These are phyloP conservation scores for Xerocomellus intermedius DNA, from an alignment of 768 basidiomycete genomes.

Conservation along the genomic window DNA sequence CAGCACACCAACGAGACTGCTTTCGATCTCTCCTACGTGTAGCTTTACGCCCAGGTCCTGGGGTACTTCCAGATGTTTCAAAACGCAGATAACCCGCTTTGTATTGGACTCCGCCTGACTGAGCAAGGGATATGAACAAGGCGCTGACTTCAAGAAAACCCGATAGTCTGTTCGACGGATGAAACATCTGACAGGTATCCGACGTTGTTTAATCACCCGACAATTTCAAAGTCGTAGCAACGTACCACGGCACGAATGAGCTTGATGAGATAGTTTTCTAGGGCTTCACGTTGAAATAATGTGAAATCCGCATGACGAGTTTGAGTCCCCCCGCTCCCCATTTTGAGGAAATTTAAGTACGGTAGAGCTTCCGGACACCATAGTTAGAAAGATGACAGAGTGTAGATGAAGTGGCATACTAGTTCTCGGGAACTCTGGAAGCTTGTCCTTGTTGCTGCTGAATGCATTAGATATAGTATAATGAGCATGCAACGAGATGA, in stretches of 20 bases:
- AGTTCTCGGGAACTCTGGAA: slow-evolving; percentile 91
- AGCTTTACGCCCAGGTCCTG: slow-evolving; percentile 66
- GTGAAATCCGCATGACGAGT: slow-evolving; percentile 74
- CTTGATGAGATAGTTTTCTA: slow-evolving; percentile 86
- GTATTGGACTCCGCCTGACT: slow-evolving; percentile 80
- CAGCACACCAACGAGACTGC: slow-evolving; percentile 83
- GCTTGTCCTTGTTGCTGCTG: slow-evolving; percentile 64
- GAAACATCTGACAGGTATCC: slow-evolving; percentile 69
- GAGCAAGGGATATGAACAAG: slow-evolving; percentile 76
- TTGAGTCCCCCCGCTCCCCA: slow-evolving; percentile 51
- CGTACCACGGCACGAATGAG: slow-evolving; percentile 88
- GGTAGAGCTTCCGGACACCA: slow-evolving; percentile 57
- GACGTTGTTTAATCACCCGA: not conserved
- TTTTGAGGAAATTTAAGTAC: slow-evolving; percentile 83
- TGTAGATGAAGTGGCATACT: slow-evolving; percentile 40
- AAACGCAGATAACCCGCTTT: slow-evolving; percentile 85
- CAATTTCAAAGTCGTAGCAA: not conserved
- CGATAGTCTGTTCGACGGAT: slow-evolving; percentile 86
- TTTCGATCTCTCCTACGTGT: slow-evolving; percentile 57
- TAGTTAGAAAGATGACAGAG: not conserved
- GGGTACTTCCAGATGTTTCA: slow-evolving; percentile 49
- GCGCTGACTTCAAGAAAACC: slow-evolving; percentile 92
- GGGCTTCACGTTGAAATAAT: slow-evolving; percentile 70
- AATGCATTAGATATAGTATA: slow-evolving; percentile 84
- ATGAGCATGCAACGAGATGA: slow-evolving; percentile 85